Base-by-base conservation (phyloP, 306 rosid species). In the Abrus pulchellus region DNA sequence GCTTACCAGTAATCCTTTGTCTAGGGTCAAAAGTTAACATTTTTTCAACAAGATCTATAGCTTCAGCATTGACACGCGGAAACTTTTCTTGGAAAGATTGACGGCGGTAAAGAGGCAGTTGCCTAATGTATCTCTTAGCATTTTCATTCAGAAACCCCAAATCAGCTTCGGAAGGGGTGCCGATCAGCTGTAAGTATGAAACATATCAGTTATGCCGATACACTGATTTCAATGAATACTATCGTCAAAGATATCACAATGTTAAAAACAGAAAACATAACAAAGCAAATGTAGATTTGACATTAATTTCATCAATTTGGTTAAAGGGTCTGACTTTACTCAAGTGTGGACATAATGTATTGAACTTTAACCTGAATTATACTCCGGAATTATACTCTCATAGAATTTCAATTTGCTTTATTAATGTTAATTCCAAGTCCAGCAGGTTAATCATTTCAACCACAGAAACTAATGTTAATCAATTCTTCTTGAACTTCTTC, bases 1-100 rank as follows among this genome's bases (percentile, higher is more conserved):
- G 82, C 88, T 77, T 85, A 96, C 99, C 99, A 60, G 99, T 96
- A 79, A 96, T 81, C 83, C 99, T 92, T 88, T 78, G 68, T 76
- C 94, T 85, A 40, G 99, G 99, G 88, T 93, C 88, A 80, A 96
- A 96, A 72, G 99, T 90, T 38, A 96, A 85, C 99, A 96, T 96
- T 88, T 89, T 96, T 78, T 96, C 97, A 85, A 93, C 97, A 75
- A 96, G 98, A 86, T 96, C 94, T 69, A 96, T 96, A 67, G 99
- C 99, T 79, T 87, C 83, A 79, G 98, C 91, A 86, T 96, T 94
- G 68, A 96, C 99, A 44, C 88, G 93, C 11, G 97, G 98, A 85
- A 93, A 96, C 89, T 96, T 96, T 68, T 90, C 98, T 41, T 83
- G 93, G 76, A 96, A 88, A 77, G 98, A 96, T 74, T 96, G 98